phyloP scores from a whole-genome alignment of 129 eudicot genomes.

The Oenanthe sinensis region DNA sequence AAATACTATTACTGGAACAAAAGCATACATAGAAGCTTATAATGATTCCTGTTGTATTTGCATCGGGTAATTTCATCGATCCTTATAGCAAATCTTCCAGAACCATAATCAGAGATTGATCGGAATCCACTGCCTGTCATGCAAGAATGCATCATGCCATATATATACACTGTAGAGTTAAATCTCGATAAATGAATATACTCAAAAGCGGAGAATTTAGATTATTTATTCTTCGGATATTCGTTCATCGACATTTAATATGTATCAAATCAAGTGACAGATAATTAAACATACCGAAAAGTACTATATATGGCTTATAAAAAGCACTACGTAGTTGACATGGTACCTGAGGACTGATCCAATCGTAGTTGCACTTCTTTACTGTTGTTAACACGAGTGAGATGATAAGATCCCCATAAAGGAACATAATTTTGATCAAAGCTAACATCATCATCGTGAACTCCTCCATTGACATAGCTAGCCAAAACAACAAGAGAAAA shows the following conservation, averaged over 20 bases:
- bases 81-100: conserved; percentile 8
- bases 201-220: no score
- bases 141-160: neutral
- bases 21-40: neutral
- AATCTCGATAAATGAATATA: no score
- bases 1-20: neutral
- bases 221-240: neutral
- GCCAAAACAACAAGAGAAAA: neutral
- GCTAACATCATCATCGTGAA: neutral
- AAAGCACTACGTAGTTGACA: no score
- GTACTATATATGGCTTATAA: no score
- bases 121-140: conserved; percentile 5
- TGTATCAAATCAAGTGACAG: no score
- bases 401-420: neutral
- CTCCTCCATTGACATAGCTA: neutral
- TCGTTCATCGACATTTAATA: no score
- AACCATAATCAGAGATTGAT: neutral
- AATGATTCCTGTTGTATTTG: conserved; percentile 8
- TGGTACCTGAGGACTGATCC: neutral
- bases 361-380: neutral
- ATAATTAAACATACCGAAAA: no score
- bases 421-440: neutral
- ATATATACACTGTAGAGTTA: no score
- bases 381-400: neutral
- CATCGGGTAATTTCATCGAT: conserved; percentile 12